A percentile compares a stretch with the other conserved stretches of the same genome.
phyloP scores from a whole-genome alignment of 139 green algal species.

The Chlamydomonas sp. region DNA sequence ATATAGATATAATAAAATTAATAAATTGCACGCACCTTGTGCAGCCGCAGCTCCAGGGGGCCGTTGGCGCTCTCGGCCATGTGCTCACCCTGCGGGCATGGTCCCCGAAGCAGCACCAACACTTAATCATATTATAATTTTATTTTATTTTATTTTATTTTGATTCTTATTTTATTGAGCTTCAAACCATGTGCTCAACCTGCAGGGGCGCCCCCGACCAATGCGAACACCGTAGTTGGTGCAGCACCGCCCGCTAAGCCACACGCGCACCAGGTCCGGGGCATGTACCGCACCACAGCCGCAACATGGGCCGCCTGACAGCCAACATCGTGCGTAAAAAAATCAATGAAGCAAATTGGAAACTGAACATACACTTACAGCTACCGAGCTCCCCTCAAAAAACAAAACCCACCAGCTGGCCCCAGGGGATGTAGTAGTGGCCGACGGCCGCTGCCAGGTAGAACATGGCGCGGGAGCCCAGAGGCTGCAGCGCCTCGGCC shows the following conservation, averaged over 20 bases:
- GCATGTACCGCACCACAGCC: neutral
- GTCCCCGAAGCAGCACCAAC: too few species aligned
- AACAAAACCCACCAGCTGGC: constrained; percentile 70
- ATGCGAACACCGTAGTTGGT: too few species aligned
- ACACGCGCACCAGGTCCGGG: neutral
- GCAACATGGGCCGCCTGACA: neutral
- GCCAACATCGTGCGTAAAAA: too few species aligned
- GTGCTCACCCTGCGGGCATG: constrained; percentile 83
- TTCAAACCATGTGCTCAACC: too few species aligned
- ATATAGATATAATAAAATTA: neutral
- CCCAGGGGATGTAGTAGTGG: constrained; percentile 97
- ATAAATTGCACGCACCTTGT: constrained; percentile 39
- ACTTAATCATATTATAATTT: too few species aligned
- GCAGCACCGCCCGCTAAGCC: neutral
- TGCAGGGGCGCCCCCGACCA: too few species aligned
- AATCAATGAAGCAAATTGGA: too few species aligned
- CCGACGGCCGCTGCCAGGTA: constrained; percentile 98
- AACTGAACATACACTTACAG: too few species aligned
- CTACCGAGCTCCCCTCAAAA: too few species aligned
- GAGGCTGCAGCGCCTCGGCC: constrained; percentile 50
- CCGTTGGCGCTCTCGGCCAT: constrained; percentile 95
- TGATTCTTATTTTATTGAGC: too few species aligned
- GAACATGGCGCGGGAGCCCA: constrained; percentile 74
- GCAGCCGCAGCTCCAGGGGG: constrained; percentile 57
- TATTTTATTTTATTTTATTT: too few species aligned